phyloP scores from a whole-genome alignment of 108 stramenopile species.

The Stephanodiscus minutulus region DNA sequence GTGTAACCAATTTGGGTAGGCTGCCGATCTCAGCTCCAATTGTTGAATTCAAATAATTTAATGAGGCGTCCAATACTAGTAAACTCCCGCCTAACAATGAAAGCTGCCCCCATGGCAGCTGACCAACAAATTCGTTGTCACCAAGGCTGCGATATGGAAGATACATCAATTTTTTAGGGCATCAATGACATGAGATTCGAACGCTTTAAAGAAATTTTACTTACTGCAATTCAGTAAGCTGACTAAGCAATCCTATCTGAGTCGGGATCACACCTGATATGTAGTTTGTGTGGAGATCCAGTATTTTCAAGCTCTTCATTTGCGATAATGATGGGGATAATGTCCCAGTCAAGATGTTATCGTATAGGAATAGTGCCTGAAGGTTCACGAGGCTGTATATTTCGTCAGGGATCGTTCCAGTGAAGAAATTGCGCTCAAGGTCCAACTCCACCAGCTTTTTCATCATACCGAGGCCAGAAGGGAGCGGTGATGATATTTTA shows the following conservation, averaged over 20 bases:
- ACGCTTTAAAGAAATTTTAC: neutral
- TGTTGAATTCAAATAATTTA: constrained; percentile 41
- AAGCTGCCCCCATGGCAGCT: constrained; percentile 27
- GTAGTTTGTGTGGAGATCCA: constrained; percentile 35
- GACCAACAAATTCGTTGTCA: constrained; percentile 34
- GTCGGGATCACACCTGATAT: constrained; percentile 36
- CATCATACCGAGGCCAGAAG: constrained; percentile 35
- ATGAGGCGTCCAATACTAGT: constrained; percentile 28
- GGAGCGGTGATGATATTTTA: constrained; percentile 22
- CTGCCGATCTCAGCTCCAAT: constrained; percentile 24
- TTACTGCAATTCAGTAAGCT: constrained; percentile 30
- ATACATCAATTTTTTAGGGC: neutral
- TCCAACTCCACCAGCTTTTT: constrained; percentile 29
- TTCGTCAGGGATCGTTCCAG: constrained; percentile 40
- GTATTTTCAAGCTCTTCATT: constrained; percentile 28
- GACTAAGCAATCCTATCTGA: constrained; percentile 30
- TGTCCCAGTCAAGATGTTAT: constrained; percentile 35
- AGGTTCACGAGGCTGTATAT: constrained; percentile 35
- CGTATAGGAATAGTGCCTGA: constrained; percentile 20
- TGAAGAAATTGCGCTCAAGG: constrained; percentile 36
- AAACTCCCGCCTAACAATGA: constrained; percentile 12
- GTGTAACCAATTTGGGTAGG: constrained; percentile 24
- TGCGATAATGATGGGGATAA: constrained; percentile 22
- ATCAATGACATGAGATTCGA: neutral
- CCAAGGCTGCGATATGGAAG: constrained; percentile 1